phyloP scores from a whole-genome alignment of 78 protist genomes.

The Dictyostelium intermedium region DNA sequence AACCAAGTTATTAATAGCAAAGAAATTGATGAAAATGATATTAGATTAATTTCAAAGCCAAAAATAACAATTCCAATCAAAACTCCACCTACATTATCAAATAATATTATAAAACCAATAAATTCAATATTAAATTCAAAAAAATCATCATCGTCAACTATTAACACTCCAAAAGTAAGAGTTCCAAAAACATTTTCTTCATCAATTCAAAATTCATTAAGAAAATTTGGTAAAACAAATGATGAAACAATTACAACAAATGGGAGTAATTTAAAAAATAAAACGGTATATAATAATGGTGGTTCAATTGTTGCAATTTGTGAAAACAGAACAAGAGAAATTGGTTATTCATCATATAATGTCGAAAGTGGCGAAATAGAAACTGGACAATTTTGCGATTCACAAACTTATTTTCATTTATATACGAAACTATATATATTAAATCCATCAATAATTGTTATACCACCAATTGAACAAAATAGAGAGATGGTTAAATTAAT shows the following conservation, averaged over 20 bases:
- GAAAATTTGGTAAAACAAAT: background rate
- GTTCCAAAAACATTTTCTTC: background rate
- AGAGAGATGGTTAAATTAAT: conserved; percentile 56
- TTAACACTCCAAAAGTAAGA: background rate
- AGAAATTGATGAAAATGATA: background rate
- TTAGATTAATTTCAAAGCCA: background rate
- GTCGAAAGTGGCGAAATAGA: conserved; percentile 30
- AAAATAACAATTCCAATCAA: background rate
- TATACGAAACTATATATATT: conserved; percentile 47
- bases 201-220: background rate
- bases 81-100: background rate
- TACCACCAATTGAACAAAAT: conserved; percentile 48
- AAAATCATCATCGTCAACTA: background rate
- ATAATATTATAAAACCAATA: background rate
- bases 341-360: conserved; percentile 36
- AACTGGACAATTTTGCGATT: conserved; percentile 70
- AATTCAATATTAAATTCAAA: background rate
- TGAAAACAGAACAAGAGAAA: conserved; percentile 56
- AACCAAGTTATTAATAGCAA: background rate
- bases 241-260: background rate
- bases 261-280: background rate
- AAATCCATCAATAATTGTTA: background rate
- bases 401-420: conserved; percentile 66
- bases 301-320: background rate
- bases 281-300: background rate